Evolutionary conservation across 805 yeast genomes (phyloP).

Genomic region (Suhomyces xylopsoci): DNA sequence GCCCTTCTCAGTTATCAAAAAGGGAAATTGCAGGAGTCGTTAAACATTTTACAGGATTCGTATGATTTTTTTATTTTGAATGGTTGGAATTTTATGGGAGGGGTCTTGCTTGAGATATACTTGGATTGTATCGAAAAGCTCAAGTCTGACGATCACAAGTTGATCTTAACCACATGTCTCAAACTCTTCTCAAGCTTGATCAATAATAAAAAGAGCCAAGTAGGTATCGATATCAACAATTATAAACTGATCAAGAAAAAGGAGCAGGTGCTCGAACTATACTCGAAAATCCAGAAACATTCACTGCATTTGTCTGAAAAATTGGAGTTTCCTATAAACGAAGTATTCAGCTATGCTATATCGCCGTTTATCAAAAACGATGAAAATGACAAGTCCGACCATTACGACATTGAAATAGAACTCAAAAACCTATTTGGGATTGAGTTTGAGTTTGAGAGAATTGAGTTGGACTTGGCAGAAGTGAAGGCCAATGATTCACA

Average conservation of each 20-base stretch:
- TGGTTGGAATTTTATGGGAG: conserved; percentile 76
- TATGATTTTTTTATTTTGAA: conserved; percentile 63
- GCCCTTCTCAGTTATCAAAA: conserved; percentile 65
- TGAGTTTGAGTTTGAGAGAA: conserved; percentile 17
- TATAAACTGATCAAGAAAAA: conserved; percentile 19
- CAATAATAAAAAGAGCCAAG: conserved; percentile 7
- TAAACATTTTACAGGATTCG: conserved; percentile 61
- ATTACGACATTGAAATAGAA: conserved; percentile 33
- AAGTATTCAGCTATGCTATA: conserved; percentile 35
- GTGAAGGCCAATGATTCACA: not conserved
- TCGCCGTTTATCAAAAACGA: conserved; percentile 36
- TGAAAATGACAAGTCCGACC: conserved; percentile 23
- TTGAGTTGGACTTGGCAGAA: conserved; percentile 20
- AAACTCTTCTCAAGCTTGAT: conserved; percentile 36
- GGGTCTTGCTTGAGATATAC: conserved; percentile 61
- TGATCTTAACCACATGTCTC: conserved; percentile 40
- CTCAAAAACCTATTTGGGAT: conserved; percentile 29
- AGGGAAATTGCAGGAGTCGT: conserved; percentile 57
- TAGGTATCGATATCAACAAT: conserved; percentile 25
- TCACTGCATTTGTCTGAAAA: conserved; percentile 16
- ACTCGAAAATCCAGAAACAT: conserved; percentile 16
- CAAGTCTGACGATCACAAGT: conserved; percentile 18
- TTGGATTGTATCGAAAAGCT: conserved; percentile 60
- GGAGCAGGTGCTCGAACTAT: conserved; percentile 14
- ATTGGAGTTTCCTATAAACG: conserved; percentile 29